These are phyloP conservation scores for Berberis thunbergii DNA, from an alignment of 164 flowering plant species.

Conservation along the genomic window DNA sequence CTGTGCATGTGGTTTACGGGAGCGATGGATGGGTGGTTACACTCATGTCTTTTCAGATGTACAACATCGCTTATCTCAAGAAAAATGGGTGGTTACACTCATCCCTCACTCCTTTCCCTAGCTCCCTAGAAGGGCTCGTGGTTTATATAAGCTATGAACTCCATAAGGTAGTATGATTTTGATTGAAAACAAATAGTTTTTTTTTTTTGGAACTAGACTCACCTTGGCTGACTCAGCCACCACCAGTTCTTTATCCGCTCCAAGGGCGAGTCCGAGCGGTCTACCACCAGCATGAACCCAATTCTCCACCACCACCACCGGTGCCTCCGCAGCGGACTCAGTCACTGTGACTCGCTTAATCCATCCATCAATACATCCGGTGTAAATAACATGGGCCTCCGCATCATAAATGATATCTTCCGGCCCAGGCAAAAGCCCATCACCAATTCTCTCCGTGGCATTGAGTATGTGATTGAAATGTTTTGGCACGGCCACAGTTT, in stretches of 20 bases:
- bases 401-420: slow-evolving; percentile 67
- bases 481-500: slow-evolving; percentile 16
- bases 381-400: slow-evolving; percentile 33
- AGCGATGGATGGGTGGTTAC: too few relatives aligned
- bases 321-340: slow-evolving; percentile 20
- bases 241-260: slow-evolving; percentile 28
- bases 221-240: slow-evolving; percentile 63
- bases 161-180: not conserved
- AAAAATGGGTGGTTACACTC: too few relatives aligned
- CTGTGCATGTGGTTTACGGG: too few relatives aligned
- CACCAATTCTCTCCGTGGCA: slow-evolving; percentile 38
- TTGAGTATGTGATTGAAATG: slow-evolving; percentile 27
- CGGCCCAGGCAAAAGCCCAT: slow-evolving; percentile 41
- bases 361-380: slow-evolving; percentile 80
- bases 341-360: slow-evolving; percentile 40
- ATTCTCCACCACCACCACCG: slow-evolving; percentile 34
- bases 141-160: not conserved
- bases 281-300: slow-evolving; percentile 60
- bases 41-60: too few relatives aligned
- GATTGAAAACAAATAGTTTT: not conserved
- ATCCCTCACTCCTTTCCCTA: too few relatives aligned
- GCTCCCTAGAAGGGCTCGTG: not conserved
- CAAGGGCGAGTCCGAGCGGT: slow-evolving; percentile 58
- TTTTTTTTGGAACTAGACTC: not conserved
- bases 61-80: too few relatives aligned